Evolutionary conservation across 208 protist species (phyloP).

Genomic region (Trypanosomatidae sp.): DNA sequence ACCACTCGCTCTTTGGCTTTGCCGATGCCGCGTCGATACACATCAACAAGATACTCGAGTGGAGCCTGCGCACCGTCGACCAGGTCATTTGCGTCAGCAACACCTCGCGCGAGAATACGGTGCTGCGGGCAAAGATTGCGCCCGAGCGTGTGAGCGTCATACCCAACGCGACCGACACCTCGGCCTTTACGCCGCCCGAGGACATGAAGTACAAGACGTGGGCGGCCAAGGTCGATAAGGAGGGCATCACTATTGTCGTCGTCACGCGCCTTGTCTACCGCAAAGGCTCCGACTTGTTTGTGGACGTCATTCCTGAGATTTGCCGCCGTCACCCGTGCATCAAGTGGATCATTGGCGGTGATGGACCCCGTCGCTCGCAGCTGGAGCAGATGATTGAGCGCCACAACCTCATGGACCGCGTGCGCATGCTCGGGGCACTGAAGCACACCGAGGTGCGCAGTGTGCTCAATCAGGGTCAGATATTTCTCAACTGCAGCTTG

Average conservation of each 20-base stretch:
- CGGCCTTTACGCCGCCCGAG: constrained; percentile 72
- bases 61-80: constrained; percentile 88
- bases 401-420: constrained; percentile 92
- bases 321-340: constrained; percentile 89
- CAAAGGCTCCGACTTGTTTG: constrained; percentile 95
- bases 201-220: constrained; percentile 89
- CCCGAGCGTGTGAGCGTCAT: constrained; percentile 94
- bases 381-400: constrained; percentile 96
- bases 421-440: constrained; percentile 93
- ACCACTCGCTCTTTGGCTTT: constrained; percentile 99
- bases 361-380: constrained; percentile 91
- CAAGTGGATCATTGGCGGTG: constrained; percentile 95
- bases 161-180: constrained; percentile 95
- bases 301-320: constrained; percentile 93
- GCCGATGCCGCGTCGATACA: constrained; percentile 90
- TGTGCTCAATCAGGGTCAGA: constrained; percentile 92
- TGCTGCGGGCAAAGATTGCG: constrained; percentile 88
- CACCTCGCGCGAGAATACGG: constrained; percentile 96
- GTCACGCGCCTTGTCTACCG: constrained; percentile 95
- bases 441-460: constrained; percentile 83
- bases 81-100: constrained; percentile 98
- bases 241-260: constrained; percentile 90
- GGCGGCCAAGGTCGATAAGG: constrained; percentile 69
- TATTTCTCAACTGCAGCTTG: constrained; percentile 97
- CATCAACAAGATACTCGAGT: constrained; percentile 96